Evolutionary conservation across 495 filamentous ascomycete species (phyloP), one percentile per base, ranked within the genome.

Genomic region (Hypoxylon trugodes): DNA sequence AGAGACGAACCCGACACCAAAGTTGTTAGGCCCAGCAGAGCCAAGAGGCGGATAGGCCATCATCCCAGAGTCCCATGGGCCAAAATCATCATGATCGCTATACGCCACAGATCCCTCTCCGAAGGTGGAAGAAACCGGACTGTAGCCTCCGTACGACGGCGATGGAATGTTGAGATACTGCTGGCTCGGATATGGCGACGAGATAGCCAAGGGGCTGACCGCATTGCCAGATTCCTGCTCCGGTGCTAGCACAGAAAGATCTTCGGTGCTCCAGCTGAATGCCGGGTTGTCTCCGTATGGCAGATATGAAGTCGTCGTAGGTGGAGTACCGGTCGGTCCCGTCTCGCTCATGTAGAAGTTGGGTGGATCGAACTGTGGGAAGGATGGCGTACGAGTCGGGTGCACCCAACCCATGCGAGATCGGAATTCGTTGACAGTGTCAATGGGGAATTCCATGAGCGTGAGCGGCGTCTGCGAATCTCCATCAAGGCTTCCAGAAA

Each of bases 361-460:
- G 52, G 77, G 78, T 18, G 74, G 69, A 25, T 75, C 60, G 65
- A 82, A 86, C 52, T 79, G 80, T 13, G 79, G 81, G 73, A 84
- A 84, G 33, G 82, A 83, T 4, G 74, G 79, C 12, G 83, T 84
- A 37, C 80, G 73, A 49, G 70, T 71, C 26, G 82, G 82, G 37
- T 84, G 78, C 28, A 76, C 60, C 85, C 85, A 89, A 35, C 84
- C 86, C 84, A 87, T 85, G 45, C 85, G 78, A 19, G 71, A 73
- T 61, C 85, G 84, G 68, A 88, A 88, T 42, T 86, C 81, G 36
- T 77, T 70, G 43, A 87, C 82, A 41, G 85, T 85, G 45, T 85
- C 78, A 35, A 87, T 77, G n/a, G 86, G 86, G 58, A 82, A 88
- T 50, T 85, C 80, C 84, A 89, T 87, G 28, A 88, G 73, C 16